These are phyloP conservation scores for Rhizopogon sp. DNA, from an alignment of 768 basidiomycete species.

Conservation along the genomic window DNA sequence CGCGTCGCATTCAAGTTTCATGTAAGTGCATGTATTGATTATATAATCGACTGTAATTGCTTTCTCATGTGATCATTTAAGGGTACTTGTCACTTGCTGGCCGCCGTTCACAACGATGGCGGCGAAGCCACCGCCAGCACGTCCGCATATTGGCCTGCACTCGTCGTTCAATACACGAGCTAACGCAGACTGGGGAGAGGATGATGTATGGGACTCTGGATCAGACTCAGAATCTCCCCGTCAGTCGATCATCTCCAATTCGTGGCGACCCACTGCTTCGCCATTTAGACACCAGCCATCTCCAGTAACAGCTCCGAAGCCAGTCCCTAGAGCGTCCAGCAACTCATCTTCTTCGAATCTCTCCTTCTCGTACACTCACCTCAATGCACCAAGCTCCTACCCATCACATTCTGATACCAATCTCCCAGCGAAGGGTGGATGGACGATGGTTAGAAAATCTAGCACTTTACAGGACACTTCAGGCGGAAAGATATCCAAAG, in stretches of 20 bases:
- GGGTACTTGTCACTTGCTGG: constrained; percentile 3
- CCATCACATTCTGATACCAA: constrained; percentile 46
- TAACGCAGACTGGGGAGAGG: constrained; percentile 71
- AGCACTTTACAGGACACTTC: constrained; percentile 21
- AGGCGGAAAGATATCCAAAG: constrained; percentile 18
- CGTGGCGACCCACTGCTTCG: constrained; percentile 33
- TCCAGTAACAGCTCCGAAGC: constrained; percentile 42
- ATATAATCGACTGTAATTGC: neutral
- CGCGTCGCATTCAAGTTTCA: no score
- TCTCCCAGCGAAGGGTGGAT: constrained; percentile 51
- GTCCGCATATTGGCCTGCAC: constrained; percentile 67
- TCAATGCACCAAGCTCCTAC: constrained; percentile 73
- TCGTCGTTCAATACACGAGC: constrained; percentile 40
- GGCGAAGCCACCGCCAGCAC: constrained; percentile 65
- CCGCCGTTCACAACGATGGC: constrained; percentile 30
- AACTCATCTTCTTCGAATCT: constrained; percentile 64
- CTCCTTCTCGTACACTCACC: constrained; percentile 78
- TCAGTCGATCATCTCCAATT: constrained; percentile 44
- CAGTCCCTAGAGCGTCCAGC: constrained; percentile 42
- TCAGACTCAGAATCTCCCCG: constrained; percentile 73
- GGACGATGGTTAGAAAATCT: constrained; percentile 68
- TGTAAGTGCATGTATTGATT: neutral
- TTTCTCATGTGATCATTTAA: neutral
- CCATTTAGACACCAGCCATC: constrained; percentile 23
- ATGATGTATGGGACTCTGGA: constrained; percentile 82